Evolutionary conservation across 2,329 filamentous ascomycete species (phyloP).

Genomic region (Claviceps citrina): DNA sequence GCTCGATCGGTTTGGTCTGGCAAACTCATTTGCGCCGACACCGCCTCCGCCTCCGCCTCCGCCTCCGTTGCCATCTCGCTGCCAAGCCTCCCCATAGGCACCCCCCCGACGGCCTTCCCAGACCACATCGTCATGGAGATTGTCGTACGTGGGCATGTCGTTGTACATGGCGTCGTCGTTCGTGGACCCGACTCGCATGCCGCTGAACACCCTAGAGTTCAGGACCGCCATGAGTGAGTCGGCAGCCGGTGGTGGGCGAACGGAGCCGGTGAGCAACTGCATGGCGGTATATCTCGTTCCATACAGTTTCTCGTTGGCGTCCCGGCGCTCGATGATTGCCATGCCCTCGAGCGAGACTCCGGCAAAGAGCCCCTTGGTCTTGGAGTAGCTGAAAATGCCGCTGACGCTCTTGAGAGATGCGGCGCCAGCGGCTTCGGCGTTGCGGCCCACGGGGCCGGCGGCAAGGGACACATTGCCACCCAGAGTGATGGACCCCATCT

Average conservation of each 20-base stretch:
- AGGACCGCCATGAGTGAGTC: constrained; percentile 73
- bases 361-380: constrained; percentile 93
- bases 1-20: constrained; percentile 43
- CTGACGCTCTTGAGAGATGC: constrained; percentile 80
- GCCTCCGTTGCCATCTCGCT: constrained; percentile 18
- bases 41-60: constrained; percentile 19
- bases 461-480: constrained; percentile 95
- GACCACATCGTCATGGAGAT: constrained; percentile 64
- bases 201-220: constrained; percentile 71
- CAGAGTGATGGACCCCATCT: constrained; percentile 78
- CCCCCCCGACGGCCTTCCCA: constrained; percentile 65
- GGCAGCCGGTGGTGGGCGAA: constrained; percentile 66
- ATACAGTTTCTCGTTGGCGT: constrained; percentile 95
- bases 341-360: constrained; percentile 90
- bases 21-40: constrained; percentile 31
- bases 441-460: constrained; percentile 82
- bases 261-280: constrained; percentile 64
- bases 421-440: constrained; percentile 88
- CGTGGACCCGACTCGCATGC: constrained; percentile 31
- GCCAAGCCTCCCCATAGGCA: constrained; percentile 51
- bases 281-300: constrained; percentile 64
- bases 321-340: constrained; percentile 82
- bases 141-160: constrained; percentile 78
- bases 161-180: constrained; percentile 69
- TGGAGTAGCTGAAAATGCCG: constrained; percentile 91